Evolutionary conservation across 2,329 filamentous ascomycete species (phyloP).

Genomic region (Camillea tinctor): DNA sequence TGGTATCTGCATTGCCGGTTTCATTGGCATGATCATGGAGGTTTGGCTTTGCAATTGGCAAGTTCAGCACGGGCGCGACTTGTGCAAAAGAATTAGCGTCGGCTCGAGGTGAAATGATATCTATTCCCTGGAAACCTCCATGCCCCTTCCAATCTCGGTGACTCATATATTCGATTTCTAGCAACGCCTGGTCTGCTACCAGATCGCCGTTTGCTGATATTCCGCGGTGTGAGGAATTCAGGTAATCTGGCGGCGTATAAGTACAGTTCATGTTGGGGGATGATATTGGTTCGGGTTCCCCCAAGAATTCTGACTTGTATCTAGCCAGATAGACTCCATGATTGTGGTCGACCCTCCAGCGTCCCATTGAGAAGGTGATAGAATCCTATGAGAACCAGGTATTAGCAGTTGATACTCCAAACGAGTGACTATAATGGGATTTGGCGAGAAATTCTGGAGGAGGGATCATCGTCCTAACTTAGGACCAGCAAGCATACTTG

Average conservation of each 20-base stretch:
- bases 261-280: not conserved
- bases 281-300: not conserved
- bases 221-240: too few relatives aligned
- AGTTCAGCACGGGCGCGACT: conserved; percentile 74
- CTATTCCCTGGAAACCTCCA: not conserved
- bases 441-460: not conserved
- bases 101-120: conserved; percentile 23
- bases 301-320: conserved; percentile 10
- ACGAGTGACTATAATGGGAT: not conserved
- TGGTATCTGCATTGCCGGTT: conserved; percentile 84
- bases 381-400: conserved; percentile 10
- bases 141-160: not conserved
- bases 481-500: too few relatives aligned
- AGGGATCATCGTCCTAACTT: not conserved
- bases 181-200: too few relatives aligned
- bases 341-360: conserved; percentile 19
- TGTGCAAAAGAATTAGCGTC: conserved; percentile 59
- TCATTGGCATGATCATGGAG: conserved; percentile 81
- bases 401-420: not conserved
- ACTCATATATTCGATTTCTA: not conserved
- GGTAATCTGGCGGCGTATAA: too few relatives aligned
- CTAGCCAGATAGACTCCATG: conserved; percentile 20
- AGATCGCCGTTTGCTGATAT: too few relatives aligned
- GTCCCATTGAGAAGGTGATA: conserved; percentile 18
- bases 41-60: conserved; percentile 81